Conservation (phyloP, 495 filamentous ascomycete genomes). For the Aspergillus ellipticus region DNA sequence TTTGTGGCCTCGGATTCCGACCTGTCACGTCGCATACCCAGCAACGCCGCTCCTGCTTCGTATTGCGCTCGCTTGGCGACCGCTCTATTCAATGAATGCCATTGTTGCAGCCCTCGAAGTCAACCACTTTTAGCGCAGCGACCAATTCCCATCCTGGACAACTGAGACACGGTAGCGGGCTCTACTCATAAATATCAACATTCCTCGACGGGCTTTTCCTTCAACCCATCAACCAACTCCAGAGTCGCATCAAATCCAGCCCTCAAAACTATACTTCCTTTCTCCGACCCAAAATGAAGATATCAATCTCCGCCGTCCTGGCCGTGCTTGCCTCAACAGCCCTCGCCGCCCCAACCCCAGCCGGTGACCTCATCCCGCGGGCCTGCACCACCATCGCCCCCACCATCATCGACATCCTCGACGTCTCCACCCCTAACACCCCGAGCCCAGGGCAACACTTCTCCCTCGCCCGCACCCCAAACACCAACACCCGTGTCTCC, state of each 20-base stretch:
- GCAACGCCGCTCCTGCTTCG: not conserved
- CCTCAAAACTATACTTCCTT: not conserved
- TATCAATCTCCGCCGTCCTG: not conserved
- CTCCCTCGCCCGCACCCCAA: conserved; percentile 10
- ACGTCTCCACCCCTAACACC: conserved; percentile 6
- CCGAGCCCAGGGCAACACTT: conserved; percentile 6
- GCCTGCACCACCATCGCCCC: conserved; percentile 15
- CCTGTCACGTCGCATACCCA: not conserved
- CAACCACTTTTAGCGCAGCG: not conserved
- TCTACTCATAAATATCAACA: not conserved
- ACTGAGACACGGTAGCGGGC: no score
- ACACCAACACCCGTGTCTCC: conserved; percentile 3
- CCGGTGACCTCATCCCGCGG: not conserved
- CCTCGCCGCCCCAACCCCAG: not conserved
- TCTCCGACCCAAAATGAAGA: not conserved
- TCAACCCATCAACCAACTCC: not conserved
- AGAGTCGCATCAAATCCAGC: not conserved
- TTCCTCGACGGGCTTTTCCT: not conserved
- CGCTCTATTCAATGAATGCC: not conserved
- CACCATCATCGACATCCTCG: conserved; percentile 14
- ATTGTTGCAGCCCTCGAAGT: not conserved
- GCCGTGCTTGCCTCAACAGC: not conserved
- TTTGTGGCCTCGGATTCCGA: not conserved
- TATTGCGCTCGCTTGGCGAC: not conserved
- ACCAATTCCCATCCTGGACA: not conserved